phyloP scores from a whole-genome alignment of 495 filamentous ascomycete genomes.

The Hyaloscypha bicolor region DNA sequence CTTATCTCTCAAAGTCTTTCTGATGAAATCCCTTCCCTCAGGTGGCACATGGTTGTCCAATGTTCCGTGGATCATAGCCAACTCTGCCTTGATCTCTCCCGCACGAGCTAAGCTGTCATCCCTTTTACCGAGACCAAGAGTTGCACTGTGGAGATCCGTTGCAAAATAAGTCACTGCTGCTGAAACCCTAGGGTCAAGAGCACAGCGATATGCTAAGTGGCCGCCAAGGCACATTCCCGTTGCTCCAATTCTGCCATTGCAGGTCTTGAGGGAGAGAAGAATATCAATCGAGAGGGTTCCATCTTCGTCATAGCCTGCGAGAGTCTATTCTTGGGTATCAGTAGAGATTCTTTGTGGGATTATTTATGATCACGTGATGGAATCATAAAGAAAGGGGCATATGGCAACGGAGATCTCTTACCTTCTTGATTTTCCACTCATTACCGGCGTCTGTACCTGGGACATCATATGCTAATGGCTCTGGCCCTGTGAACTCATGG shows the following conservation, averaged over 20 bases:
- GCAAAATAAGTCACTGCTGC: conserved; percentile 89
- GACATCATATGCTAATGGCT: conserved; percentile 81
- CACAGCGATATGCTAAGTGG: conserved; percentile 84
- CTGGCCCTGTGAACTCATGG: conserved; percentile 89
- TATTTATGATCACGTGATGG: neutral
- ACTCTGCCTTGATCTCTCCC: conserved; percentile 76
- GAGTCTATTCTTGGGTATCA: conserved; percentile 51
- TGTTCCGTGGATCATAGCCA: conserved; percentile 85
- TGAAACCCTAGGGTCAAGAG: conserved; percentile 73
- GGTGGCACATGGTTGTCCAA: conserved; percentile 89
- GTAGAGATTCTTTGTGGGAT: neutral
- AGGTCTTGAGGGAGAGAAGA: conserved; percentile 74
- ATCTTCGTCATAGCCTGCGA: conserved; percentile 90
- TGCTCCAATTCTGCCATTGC: conserved; percentile 80
- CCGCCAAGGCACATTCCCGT: conserved; percentile 97
- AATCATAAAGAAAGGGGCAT: neutral
- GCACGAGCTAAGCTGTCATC: conserved; percentile 67
- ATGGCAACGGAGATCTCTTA: conserved; percentile 18
- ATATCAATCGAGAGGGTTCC: conserved; percentile 70
- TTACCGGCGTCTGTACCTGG: conserved; percentile 90
- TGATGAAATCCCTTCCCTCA: conserved; percentile 81
- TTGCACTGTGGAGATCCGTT: conserved; percentile 83
- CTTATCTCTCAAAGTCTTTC: conserved; percentile 76
- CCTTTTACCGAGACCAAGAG: conserved; percentile 67
- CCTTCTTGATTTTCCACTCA: conserved; percentile 77